Evolutionary conservation across 768 basidiomycete genomes (phyloP).

Genomic region (Tylopilus felleus): DNA sequence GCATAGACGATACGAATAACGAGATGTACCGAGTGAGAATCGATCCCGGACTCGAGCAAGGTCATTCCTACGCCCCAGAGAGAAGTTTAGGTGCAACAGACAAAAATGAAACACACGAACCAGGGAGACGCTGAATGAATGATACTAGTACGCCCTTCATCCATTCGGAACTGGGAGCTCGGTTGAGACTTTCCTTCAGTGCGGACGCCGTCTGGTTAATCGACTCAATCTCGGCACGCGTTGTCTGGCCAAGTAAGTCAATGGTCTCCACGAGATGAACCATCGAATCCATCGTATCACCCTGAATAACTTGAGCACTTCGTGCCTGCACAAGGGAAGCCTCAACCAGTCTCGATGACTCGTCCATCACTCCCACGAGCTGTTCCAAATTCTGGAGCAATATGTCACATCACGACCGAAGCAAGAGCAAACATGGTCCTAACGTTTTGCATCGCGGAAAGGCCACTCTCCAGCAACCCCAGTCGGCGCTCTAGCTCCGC

Average conservation of each 20-base stretch:
- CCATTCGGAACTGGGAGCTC: constrained; percentile 20
- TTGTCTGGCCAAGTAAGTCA: constrained; percentile 35
- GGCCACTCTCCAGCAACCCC: constrained; percentile 20
- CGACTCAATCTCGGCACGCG: constrained; percentile 42
- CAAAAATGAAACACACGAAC: constrained; percentile 16
- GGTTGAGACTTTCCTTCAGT: constrained; percentile 28
- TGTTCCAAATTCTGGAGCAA: constrained; percentile 19
- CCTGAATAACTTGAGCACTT: constrained; percentile 35
- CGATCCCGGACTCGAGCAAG: constrained; percentile 12
- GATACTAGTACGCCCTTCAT: constrained; percentile 13
- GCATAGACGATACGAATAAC: constrained; percentile 22
- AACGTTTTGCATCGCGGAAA: constrained; percentile 33
- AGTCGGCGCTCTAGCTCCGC: constrained; percentile 30
- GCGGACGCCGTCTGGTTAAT: constrained; percentile 44
- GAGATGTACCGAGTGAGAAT: constrained; percentile 28
- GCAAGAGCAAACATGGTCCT: constrained; percentile 9
- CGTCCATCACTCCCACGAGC: constrained; percentile 13
- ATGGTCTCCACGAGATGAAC: constrained; percentile 35
- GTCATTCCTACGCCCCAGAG: constrained; percentile 10
- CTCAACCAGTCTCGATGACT: constrained; percentile 31
- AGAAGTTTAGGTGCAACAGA: not conserved
- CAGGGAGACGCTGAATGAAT: constrained; percentile 19
- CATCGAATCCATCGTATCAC: constrained; percentile 35
- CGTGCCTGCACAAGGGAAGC: constrained; percentile 31
- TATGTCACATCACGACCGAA: constrained; percentile 16